Conservation (phyloP, 2,329 filamentous ascomycete genomes). For the Westerdykella aurantiaca region DNA sequence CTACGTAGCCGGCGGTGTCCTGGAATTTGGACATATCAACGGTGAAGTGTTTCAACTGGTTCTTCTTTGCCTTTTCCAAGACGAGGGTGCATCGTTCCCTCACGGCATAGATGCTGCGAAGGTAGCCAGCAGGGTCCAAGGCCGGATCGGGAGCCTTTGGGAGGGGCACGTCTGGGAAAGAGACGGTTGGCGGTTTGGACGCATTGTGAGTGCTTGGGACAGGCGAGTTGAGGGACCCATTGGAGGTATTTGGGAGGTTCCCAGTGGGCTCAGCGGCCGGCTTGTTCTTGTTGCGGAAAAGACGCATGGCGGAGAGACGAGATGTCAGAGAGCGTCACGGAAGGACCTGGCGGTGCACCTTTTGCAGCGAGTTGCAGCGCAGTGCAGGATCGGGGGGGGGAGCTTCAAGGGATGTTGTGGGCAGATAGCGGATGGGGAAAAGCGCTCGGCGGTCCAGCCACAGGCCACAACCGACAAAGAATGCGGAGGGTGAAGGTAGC, state of each 20-base stretch:
- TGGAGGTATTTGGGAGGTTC: conserved; percentile 41
- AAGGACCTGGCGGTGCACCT: background rate
- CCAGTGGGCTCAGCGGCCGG: conserved; percentile 29
- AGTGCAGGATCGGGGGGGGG: background rate
- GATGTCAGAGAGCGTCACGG: conserved; percentile 5
- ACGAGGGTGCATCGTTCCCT: conserved; percentile 71
- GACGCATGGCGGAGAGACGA: conserved; percentile 39
- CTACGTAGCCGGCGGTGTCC: conserved; percentile 78
- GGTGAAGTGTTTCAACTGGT: conserved; percentile 78
- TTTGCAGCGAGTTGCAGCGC: background rate
- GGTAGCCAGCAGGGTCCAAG: conserved; percentile 81
- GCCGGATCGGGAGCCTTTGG: conserved; percentile 81
- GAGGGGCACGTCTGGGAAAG: conserved; percentile 70
- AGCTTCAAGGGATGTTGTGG: conserved; percentile 1
- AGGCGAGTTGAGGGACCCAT: conserved; percentile 48
- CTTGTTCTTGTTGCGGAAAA: conserved; percentile 49
- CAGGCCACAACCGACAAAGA: conserved; percentile 7
- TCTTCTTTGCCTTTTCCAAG: conserved; percentile 68
- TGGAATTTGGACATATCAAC: conserved; percentile 80
- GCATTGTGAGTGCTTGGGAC: conserved; percentile 38
- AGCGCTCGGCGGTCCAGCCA: conserved; percentile 8
- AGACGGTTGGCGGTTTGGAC: conserved; percentile 27
- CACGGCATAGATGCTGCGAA: conserved; percentile 83
- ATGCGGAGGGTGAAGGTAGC: conserved; percentile 1
- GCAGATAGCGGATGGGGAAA: background rate